Conservation (phyloP, 2,329 filamentous ascomycete species). For the Trichophyton benhamiae region DNA sequence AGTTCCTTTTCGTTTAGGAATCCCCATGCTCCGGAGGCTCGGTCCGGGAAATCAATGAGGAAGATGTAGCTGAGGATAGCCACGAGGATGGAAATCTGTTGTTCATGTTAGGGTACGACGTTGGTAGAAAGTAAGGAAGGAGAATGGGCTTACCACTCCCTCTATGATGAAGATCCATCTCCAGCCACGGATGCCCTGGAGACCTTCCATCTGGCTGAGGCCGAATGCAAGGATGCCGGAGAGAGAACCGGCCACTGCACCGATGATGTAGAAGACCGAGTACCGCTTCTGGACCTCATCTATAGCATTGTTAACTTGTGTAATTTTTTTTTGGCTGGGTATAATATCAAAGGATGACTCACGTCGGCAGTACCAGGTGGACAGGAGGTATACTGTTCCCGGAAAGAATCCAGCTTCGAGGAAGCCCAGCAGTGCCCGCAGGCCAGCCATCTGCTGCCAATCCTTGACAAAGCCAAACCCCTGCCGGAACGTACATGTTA, state of each 20-base stretch:
- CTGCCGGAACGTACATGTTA: not conserved
- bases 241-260: conserved; percentile 37
- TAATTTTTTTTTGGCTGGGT: too few relatives aligned
- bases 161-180: conserved; percentile 47
- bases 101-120: not conserved
- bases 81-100: conserved; percentile 19
- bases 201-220: conserved; percentile 32
- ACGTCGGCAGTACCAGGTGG: conserved; percentile 53
- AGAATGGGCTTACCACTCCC: conserved; percentile 22
- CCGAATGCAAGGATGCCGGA: conserved; percentile 37
- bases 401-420: conserved; percentile 59
- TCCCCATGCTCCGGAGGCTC: conserved; percentile 21
- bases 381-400: conserved; percentile 58
- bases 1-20: conserved; percentile 31
- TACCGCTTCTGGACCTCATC: conserved; percentile 30
- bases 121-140: not conserved
- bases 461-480: conserved; percentile 20
- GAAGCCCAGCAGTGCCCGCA: conserved; percentile 43
- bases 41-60: conserved; percentile 28
- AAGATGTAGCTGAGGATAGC: conserved; percentile 22
- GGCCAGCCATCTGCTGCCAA: conserved; percentile 18
- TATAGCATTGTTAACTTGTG: not conserved
- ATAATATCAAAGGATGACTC: conserved; percentile 2
- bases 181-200: conserved; percentile 35
- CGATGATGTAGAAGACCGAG: conserved; percentile 40